phyloP scores from a whole-genome alignment of 2,329 filamentous ascomycete species.

The Penicillium sp. region DNA sequence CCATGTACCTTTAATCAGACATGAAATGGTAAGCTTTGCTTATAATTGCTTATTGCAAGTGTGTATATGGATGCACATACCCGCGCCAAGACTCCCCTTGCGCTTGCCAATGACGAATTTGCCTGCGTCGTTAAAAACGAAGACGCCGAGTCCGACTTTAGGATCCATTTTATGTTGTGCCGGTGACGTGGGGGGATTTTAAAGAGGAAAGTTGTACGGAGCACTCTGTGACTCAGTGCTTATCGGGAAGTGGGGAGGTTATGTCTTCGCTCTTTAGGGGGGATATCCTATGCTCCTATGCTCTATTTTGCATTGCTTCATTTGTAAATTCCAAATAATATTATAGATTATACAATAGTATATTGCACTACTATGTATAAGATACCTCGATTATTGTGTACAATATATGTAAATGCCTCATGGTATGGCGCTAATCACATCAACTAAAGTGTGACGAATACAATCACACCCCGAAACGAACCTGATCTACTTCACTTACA shows the following conservation, averaged over 20 bases:
- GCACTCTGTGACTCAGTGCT: not conserved
- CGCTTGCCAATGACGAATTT: constrained; percentile 50
- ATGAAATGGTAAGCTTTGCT: not conserved
- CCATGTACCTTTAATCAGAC: constrained; percentile 52
- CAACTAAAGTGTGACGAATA: not conserved
- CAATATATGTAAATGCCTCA: not conserved
- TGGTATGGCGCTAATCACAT: not conserved
- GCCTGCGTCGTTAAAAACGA: constrained; percentile 43
- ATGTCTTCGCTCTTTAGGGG: too few species aligned
- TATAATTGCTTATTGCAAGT: too few species aligned
- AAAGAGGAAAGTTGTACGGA: not conserved
- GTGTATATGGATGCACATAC: constrained; percentile 26
- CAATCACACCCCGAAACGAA: not conserved
- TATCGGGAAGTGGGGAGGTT: not conserved
- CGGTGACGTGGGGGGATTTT: not conserved
- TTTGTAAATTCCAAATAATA: too few species aligned
- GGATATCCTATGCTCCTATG: too few species aligned
- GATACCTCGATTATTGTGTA: too few species aligned
- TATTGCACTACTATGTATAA: too few species aligned
- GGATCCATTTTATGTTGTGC: constrained; percentile 18
- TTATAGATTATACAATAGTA: too few species aligned
- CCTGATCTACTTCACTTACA: not conserved
- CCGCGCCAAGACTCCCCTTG: constrained; percentile 48
- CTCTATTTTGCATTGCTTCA: not conserved
- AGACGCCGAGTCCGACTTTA: constrained; percentile 50